These are phyloP conservation scores for Ceratocystis huliohia DNA, from an alignment of 2,329 filamentous ascomycete genomes.

Conservation along the genomic window DNA sequence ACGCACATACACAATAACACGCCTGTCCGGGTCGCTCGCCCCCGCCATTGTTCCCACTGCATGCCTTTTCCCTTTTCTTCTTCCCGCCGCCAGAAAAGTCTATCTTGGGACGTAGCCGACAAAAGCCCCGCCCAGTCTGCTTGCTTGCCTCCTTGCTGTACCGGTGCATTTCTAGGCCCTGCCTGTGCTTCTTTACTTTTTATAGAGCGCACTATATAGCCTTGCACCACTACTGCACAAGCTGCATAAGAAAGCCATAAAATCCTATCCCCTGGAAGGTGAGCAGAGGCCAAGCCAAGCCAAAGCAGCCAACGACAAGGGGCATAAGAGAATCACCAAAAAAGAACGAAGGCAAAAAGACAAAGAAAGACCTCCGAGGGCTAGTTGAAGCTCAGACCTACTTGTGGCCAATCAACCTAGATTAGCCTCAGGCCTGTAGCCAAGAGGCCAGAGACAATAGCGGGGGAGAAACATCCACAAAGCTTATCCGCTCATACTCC, in stretches of 20 bases:
- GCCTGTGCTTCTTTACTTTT: conserved; percentile 7
- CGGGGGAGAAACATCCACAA: neutral
- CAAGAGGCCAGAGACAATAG: neutral
- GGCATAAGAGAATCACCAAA: neutral
- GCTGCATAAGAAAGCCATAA: neutral
- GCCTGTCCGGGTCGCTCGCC: neutral
- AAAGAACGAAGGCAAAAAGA: neutral
- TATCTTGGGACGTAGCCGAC: conserved; percentile 1
- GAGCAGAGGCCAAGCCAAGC: conserved; percentile 1
- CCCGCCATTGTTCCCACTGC: neutral
- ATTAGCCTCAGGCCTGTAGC: neutral
- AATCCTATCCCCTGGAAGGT: neutral
- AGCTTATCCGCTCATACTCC: neutral
- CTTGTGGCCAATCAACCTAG: neutral
- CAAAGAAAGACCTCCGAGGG: neutral
- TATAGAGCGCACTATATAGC: neutral
- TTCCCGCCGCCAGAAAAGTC: neutral
- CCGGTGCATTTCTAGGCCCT: neutral
- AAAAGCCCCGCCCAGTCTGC: neutral
- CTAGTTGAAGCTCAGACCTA: conserved; percentile 3
- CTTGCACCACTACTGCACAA: neutral
- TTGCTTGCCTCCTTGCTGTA: neutral
- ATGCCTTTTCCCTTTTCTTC: neutral
- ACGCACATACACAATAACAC: neutral
- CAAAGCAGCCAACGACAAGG: too few relatives aligned